phyloP scores from a whole-genome alignment of 1,284 basidiomycete species.

The Tylopilus orsonianus region DNA sequence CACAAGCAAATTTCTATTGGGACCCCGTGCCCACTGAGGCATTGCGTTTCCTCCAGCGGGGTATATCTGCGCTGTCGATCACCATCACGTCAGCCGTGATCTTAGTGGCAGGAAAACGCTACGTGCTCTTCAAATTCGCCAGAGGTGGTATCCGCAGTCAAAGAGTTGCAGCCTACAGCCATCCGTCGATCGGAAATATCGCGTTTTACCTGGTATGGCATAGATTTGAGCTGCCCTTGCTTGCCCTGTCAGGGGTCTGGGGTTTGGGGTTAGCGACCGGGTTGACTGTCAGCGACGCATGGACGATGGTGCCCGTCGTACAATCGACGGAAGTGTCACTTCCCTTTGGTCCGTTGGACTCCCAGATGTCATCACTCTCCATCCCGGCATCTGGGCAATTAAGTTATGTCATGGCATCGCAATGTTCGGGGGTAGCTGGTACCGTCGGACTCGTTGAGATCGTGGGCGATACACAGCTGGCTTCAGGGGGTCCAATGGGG shows the following conservation, averaged over 20 bases:
- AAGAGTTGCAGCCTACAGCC: slow-evolving; percentile 3
- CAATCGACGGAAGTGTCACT: accelerated
- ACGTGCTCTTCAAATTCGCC: slow-evolving; percentile 3
- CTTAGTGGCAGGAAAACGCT: slow-evolving; percentile 3
- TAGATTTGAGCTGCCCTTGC: background rate
- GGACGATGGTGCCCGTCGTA: background rate
- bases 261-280: slow-evolving; percentile 4
- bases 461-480: background rate
- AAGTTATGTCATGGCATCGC: slow-evolving; percentile 1
- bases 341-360: background rate
- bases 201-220: background rate
- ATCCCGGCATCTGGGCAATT: background rate
- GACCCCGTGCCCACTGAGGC: background rate
- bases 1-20: background rate
- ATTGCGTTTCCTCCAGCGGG: slow-evolving; percentile 1
- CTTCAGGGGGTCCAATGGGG: background rate
- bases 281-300: slow-evolving; percentile 1
- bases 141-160: slow-evolving; percentile 4
- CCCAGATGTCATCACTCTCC: background rate
- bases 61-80: slow-evolving; percentile 3
- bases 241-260: slow-evolving; percentile 7
- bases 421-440: background rate
- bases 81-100: slow-evolving; percentile 2
- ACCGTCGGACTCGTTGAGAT: background rate
- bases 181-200: slow-evolving; percentile 1